Base-by-base conservation (phyloP, 2,329 filamentous ascomycete genomes). In the Venturia carpophila region DNA sequence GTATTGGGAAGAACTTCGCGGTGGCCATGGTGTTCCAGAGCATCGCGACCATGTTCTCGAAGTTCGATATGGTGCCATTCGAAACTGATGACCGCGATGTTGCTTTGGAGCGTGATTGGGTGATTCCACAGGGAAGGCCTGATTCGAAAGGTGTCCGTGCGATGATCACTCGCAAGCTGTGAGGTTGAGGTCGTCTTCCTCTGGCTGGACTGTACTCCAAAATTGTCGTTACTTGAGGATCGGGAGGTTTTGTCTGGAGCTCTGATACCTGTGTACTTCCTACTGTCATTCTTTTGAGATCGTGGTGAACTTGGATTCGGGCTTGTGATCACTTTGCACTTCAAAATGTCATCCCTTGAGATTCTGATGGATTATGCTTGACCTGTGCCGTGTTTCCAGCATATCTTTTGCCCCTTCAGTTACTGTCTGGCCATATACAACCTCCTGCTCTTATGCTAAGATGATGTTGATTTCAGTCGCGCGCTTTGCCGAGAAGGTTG, bases 21-120 rank as follows among this genome's bases (percentile, higher is more conserved):
- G 7, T 39, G 15, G 5, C n/a, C 9, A 42, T 39, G 24, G 39
- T 60, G 17, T 42, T 15, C 17, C 56, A 39, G 34, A 60, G 34
- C 39, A 37, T 60, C 19, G 30, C 56, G 39, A 42, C 39, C 6
- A n/a, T 60, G 9, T 60, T 60, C 39, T 42, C 34, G 13, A 60
- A 21, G 11, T 60, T 60, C 39, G 56, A 60, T n/a, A 39, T 60
- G 30, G 30, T 39, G 11, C 56, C 39, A n/a, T 60, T 60, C 56
- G 56, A 60, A 27, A 60, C 56, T n/a, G 56, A 60, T 39, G 56
- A 24, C 1, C 30, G 30, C 1, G 56, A 60, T 24, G 56, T 60
- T 39, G 56, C 30, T n/a, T 34, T 60, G n/a, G 56, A 37, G 30
- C 56, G 39, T 11, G 56, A 60, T 37, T 60, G 30, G 34, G 30